Base-by-base conservation (phyloP, 176 grass and related monocot genomes). In the Luzula sylvatica region DNA sequence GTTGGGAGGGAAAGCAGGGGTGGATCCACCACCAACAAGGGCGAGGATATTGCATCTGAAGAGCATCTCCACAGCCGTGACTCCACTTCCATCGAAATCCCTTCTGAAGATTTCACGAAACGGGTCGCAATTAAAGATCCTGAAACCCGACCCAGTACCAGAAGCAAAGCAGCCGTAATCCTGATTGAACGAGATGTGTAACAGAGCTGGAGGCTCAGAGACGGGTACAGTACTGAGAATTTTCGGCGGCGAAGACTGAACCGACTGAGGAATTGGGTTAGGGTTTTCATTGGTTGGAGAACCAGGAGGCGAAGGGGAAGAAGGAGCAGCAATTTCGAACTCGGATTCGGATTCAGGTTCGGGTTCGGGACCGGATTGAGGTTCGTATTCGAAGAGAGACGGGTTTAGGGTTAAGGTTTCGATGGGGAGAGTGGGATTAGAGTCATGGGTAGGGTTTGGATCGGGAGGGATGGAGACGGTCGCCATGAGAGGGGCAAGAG, bases 61-160 rank as follows among this genome's bases (percentile, higher is more conserved):
- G 9, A 92, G 76, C 87, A 92, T 92, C 76, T 92, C 87, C 3
- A 92, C 87, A 5, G 82, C 78, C 16, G 74, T 65, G 30, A 88
- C 80, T 1, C 86, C 86, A 1, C 74, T 71, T 3, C 78, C 77
- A 0, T 77, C 80, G 48, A 99, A 83, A 64, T 99, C 93, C 4
- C 93, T 71, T 45, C 72, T 78, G 65, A 99, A 92, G 68, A 99
- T 99, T 75, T 92, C 93, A 19, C 93, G 93, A 58, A 99, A 92
- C 4, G 93, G 93, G 72, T 99, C 86, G 53, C 93, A 99, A 27
- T 99, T 99, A 56, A 80, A 99, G 82, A 99, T 92, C 78, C 86
- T 81, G 75, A 99, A 99, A 17, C 93, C 93, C 8, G 79, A 65
- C n/a, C 75, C 80, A 24, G 78, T 87, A 13, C 93, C 93, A 13